Evolutionary conservation across 2,329 filamentous ascomycete genomes (phyloP).

Genomic region (Fusarium tuaranense): DNA sequence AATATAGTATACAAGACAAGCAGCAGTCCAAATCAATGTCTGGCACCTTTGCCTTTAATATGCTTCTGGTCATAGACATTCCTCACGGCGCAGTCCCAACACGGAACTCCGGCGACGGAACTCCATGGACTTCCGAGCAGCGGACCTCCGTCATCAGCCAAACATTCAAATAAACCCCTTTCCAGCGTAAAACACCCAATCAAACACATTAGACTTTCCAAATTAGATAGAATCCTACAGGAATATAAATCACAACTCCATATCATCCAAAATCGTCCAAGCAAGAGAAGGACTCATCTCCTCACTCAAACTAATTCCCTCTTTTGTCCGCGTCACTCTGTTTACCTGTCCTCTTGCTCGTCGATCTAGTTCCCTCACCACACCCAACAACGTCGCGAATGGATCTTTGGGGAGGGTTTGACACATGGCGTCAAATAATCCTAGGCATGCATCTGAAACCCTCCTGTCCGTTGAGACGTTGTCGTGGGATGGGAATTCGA

Average conservation of each 20-base stretch:
- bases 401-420: slow-evolving; percentile 5
- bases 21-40: not conserved
- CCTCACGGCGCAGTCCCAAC: not conserved
- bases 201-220: not conserved
- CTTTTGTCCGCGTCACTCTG: not conserved
- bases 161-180: not conserved
- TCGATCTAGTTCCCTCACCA: slow-evolving; percentile 28
- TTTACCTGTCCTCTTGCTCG: slow-evolving; percentile 31
- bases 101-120: slow-evolving; percentile 28
- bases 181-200: not conserved
- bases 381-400: slow-evolving; percentile 8
- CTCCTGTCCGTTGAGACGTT: not conserved
- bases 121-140: slow-evolving; percentile 26
- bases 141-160: not conserved
- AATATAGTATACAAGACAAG: not conserved
- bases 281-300: slow-evolving; percentile 20
- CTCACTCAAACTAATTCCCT: not conserved
- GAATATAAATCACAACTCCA: slow-evolving; percentile 17
- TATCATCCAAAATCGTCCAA: slow-evolving; percentile 26
- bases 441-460: slow-evolving; percentile 18
- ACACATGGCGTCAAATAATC: not conserved
- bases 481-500: slow-evolving; percentile 31
- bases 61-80: not conserved
- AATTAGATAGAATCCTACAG: not conserved
- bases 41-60: not conserved